Evolutionary conservation across 495 filamentous ascomycete genomes (phyloP).

Genomic region (Penicillium verhagenii): DNA sequence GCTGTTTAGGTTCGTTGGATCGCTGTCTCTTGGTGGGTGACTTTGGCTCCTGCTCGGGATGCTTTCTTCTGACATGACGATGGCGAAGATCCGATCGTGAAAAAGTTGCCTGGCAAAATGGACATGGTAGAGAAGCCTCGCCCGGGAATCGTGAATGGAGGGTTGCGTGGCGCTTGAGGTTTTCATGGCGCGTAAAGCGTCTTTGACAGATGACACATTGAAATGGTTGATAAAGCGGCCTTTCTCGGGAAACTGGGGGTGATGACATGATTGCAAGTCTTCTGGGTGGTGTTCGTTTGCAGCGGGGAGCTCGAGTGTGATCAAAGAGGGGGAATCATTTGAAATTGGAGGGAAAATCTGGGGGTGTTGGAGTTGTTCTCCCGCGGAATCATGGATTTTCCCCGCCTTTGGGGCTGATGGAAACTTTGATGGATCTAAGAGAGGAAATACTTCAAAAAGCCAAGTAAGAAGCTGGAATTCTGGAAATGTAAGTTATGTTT

Average conservation of each 20-base stretch:
- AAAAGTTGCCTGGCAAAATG: slow-evolving; percentile 31
- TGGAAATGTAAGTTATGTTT: too few relatives aligned
- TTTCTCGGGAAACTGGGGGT: background rate
- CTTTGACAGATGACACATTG: slow-evolving; percentile 34
- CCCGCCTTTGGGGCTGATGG: too few relatives aligned
- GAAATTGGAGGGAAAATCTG: too few relatives aligned
- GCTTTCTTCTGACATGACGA: slow-evolving; percentile 39
- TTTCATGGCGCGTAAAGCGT: slow-evolving; percentile 40
- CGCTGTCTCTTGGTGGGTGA: slow-evolving; percentile 11
- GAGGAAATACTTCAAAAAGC: too few relatives aligned
- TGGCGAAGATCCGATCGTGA: slow-evolving; percentile 30
- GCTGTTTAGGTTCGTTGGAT: background rate
- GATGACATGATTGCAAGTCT: too few relatives aligned
- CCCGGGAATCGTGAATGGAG: slow-evolving; percentile 30
- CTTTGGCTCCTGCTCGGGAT: slow-evolving; percentile 26
- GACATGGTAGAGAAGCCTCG: slow-evolving; percentile 24
- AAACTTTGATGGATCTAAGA: too few relatives aligned
- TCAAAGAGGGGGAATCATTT: too few relatives aligned
- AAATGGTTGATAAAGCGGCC: slow-evolving; percentile 24
- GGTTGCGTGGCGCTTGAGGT: slow-evolving; percentile 38
- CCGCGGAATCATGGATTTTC: too few relatives aligned
- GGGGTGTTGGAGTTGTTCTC: too few relatives aligned
- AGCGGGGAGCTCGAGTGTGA: too few relatives aligned
- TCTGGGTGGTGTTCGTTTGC: too few relatives aligned
- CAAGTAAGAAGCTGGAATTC: too few relatives aligned